These are phyloP conservation scores for Lactarius hatsudake DNA, from an alignment of 768 basidiomycete genomes.

Conservation along the genomic window DNA sequence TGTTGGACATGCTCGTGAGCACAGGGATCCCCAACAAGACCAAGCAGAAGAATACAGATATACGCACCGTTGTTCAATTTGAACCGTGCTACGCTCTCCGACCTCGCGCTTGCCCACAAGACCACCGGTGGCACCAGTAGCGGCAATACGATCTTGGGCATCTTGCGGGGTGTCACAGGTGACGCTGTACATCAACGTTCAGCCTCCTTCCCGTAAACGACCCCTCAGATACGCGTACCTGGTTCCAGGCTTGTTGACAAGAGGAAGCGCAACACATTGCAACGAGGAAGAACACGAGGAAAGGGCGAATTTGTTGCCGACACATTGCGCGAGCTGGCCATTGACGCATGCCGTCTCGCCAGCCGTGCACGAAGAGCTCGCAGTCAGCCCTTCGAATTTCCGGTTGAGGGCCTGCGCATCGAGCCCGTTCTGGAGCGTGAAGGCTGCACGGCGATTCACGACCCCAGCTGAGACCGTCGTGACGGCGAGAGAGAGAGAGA, in stretches of 20 bases:
- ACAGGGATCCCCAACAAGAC: not conserved
- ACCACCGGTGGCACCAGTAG: constrained; percentile 29
- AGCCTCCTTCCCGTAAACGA: not conserved
- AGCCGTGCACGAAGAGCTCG: constrained; percentile 35
- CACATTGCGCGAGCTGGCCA: constrained; percentile 29
- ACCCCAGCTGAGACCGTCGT: constrained; percentile 17
- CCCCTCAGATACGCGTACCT: constrained; percentile 23
- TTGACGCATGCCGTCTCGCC: constrained; percentile 32
- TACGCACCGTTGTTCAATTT: not conserved
- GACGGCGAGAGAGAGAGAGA: constrained; percentile 6
- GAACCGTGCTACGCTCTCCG: not conserved
- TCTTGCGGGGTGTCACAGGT: constrained; percentile 26
- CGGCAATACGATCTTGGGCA: constrained; percentile 27
- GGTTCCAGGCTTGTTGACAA: constrained; percentile 35
- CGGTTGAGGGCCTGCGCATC: constrained; percentile 32
- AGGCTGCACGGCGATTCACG: constrained; percentile 26
- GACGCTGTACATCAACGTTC: constrained; percentile 24
- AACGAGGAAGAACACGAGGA: constrained; percentile 19
- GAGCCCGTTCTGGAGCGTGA: constrained; percentile 28
- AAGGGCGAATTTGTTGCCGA: constrained; percentile 24
- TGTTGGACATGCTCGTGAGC: not conserved
- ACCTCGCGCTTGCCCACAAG: constrained; percentile 23
- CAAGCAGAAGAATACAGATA: not conserved
- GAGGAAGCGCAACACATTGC: constrained; percentile 32
- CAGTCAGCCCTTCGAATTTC: constrained; percentile 26